Percentiles rank a stretch among this genome's conserved stretches.
Evolutionary conservation across 176 grass and related monocot genomes (phyloP).

Genomic region (Triticum monococcum): DNA sequence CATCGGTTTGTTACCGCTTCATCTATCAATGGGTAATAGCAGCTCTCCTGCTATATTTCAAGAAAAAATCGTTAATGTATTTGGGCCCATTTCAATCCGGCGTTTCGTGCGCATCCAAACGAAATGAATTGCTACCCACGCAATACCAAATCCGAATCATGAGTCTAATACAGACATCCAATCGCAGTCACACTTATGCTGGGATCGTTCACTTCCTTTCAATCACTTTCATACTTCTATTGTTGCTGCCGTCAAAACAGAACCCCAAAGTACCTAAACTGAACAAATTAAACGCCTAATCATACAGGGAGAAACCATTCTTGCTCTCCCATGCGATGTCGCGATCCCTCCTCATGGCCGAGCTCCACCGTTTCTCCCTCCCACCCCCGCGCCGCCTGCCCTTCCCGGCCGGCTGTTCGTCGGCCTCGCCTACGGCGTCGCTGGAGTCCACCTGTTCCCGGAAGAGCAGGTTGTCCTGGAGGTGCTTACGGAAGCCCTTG

Average conservation of each 20-base stretch:
- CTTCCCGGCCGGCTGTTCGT: neutral
- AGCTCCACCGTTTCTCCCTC: neutral
- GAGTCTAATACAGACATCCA: too few relatives aligned
- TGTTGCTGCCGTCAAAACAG: neutral
- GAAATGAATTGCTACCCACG: too few relatives aligned
- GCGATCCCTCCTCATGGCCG: neutral
- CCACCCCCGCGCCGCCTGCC: neutral
- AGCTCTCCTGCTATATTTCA: too few relatives aligned
- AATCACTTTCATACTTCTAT: too few relatives aligned
- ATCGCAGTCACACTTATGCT: too few relatives aligned
- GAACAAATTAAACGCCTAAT: neutral
- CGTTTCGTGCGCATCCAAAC: too few relatives aligned
- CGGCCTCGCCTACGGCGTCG: neutral
- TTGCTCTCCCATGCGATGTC: neutral
- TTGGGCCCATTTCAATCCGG: too few relatives aligned
- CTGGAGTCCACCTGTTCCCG: neutral
- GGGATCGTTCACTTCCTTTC: too few relatives aligned
- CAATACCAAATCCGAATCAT: too few relatives aligned
- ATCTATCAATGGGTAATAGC: too few relatives aligned
- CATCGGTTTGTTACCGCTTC: too few relatives aligned
- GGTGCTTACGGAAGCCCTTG: constrained; percentile 22
- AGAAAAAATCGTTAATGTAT: too few relatives aligned
- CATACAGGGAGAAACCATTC: neutral
- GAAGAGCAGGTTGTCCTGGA: neutral
- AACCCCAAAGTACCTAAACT: neutral